Evolutionary conservation across 495 filamentous ascomycete genomes (phyloP).

Genomic region (Neurospora africana): DNA sequence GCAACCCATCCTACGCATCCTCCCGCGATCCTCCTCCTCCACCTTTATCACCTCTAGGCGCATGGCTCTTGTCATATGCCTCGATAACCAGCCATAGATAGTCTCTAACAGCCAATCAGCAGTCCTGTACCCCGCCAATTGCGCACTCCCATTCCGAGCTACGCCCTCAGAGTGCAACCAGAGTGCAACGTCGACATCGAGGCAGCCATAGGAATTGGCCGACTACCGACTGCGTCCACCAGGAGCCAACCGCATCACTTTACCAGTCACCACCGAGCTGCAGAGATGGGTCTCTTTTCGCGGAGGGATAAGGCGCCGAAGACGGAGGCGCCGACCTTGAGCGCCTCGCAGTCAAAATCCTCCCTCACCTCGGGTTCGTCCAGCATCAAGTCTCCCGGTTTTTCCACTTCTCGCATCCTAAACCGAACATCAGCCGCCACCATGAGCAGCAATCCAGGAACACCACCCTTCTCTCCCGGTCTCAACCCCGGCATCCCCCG

Average conservation of each 20-base stretch:
- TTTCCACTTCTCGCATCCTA: constrained; percentile 20
- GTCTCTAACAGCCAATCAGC: constrained; percentile 6
- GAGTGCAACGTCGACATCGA: neutral
- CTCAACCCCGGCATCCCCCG: constrained; percentile 29
- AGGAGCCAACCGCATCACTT: constrained; percentile 1
- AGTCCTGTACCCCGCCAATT: neutral
- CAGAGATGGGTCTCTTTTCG: constrained; percentile 42
- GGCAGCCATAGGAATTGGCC: neutral
- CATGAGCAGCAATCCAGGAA: constrained; percentile 26
- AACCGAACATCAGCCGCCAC: constrained; percentile 29
- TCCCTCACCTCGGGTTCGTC: constrained; percentile 26
- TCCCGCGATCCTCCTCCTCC: neutral
- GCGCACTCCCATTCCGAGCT: constrained; percentile 5
- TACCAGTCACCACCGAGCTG: constrained; percentile 3
- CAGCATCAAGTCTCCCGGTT: constrained; percentile 23
- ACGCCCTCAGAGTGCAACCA: constrained; percentile 9
- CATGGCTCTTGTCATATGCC: neutral
- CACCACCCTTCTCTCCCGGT: constrained; percentile 33
- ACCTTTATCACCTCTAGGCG: neutral
- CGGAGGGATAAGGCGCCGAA: constrained; percentile 37
- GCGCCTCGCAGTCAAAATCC: constrained; percentile 24
- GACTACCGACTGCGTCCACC: constrained; percentile 9
- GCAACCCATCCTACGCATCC: neutral
- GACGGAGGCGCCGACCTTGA: constrained; percentile 19
- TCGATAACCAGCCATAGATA: neutral